Percentiles rank a stretch among this genome's conserved stretches.
phyloP scores from a whole-genome alignment of 2,329 filamentous ascomycete species.

The Xylariales sp. region DNA sequence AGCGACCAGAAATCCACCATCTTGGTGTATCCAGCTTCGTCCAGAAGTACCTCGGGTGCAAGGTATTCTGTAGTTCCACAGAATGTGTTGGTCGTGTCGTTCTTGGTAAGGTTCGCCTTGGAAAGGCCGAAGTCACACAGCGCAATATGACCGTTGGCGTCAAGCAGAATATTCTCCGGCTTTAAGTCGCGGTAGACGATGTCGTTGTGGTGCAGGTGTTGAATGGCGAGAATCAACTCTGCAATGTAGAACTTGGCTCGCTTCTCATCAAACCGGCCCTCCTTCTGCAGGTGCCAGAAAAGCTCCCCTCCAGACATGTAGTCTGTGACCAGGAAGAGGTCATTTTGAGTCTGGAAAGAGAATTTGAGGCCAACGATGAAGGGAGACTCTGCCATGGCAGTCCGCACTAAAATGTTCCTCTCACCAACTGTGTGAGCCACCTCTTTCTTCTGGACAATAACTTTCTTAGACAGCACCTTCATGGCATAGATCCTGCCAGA shows the following conservation, averaged over 20 bases:
- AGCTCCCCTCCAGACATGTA: slow-evolving; percentile 99
- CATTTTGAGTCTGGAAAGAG: slow-evolving; percentile 95
- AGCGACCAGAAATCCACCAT: slow-evolving; percentile 99
- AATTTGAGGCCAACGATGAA: slow-evolving; percentile 99
- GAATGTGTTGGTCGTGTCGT: slow-evolving; percentile 98
- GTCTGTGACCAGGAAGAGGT: slow-evolving; percentile 96
- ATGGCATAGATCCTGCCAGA: slow-evolving; percentile 96
- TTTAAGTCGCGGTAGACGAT: slow-evolving; percentile 98
- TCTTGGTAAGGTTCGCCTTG: slow-evolving; percentile 94
- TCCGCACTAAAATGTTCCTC: slow-evolving; percentile 93
- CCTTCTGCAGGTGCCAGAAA: slow-evolving; percentile 98
- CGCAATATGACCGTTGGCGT: slow-evolving; percentile 96
- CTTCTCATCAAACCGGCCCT: slow-evolving; percentile 90
- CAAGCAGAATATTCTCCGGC: slow-evolving; percentile 93
- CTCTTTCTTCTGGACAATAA: slow-evolving; percentile 99
- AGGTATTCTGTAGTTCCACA: slow-evolving; percentile 98
- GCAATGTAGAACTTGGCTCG: slow-evolving; percentile 99
- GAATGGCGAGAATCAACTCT: slow-evolving; percentile 89
- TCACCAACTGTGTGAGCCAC: slow-evolving; percentile 96
- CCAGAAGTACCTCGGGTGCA: slow-evolving; percentile 88
- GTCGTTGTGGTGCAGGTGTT: slow-evolving; percentile 93
- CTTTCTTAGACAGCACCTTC: slow-evolving; percentile 99
- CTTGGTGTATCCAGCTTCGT: slow-evolving; percentile 97
- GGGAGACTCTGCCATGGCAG: slow-evolving; percentile 89
- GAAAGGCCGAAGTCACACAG: slow-evolving; percentile 96